phyloP scores from a whole-genome alignment of 2,329 filamentous ascomycete species.

The Ampelomyces quisqualis region DNA sequence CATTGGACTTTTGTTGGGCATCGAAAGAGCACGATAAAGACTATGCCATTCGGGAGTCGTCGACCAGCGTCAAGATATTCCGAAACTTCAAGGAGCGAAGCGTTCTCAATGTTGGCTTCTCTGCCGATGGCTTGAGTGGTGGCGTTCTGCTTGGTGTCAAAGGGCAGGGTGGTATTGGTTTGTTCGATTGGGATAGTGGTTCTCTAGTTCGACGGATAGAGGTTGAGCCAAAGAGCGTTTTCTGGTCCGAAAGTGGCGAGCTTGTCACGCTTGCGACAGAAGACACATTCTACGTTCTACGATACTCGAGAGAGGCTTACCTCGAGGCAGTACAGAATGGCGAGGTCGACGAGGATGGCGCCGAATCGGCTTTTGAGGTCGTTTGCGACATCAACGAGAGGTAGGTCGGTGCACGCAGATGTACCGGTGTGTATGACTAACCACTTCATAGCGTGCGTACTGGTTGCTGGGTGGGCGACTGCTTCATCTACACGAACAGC shows the following conservation, averaged over 20 bases:
- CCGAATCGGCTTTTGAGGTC: slow-evolving; percentile 93
- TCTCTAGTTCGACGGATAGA: slow-evolving; percentile 90
- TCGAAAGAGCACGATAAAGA: slow-evolving; percentile 98
- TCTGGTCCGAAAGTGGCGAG: slow-evolving; percentile 97
- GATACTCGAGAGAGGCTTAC: slow-evolving; percentile 88
- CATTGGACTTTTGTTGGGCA: slow-evolving; percentile 94
- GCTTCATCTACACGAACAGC: slow-evolving; percentile 97
- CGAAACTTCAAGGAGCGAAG: slow-evolving; percentile 97
- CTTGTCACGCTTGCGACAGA: slow-evolving; percentile 90
- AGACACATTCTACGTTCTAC: slow-evolving; percentile 90
- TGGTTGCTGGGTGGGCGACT: slow-evolving; percentile 97
- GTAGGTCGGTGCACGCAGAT: slow-evolving; percentile 48
- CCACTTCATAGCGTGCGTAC: slow-evolving; percentile 68
- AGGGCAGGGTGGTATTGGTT: slow-evolving; percentile 89
- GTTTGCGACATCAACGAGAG: slow-evolving; percentile 93
- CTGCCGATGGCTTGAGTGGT: slow-evolving; percentile 85
- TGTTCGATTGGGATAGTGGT: slow-evolving; percentile 95
- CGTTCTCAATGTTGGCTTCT: slow-evolving; percentile 90
- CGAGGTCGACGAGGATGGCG: slow-evolving; percentile 83
- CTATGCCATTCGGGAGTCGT: slow-evolving; percentile 92
- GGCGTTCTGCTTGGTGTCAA: slow-evolving; percentile 91
- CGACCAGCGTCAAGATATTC: slow-evolving; percentile 94
- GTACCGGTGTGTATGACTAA: slow-evolving; percentile 13
- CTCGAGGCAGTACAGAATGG: slow-evolving; percentile 79
- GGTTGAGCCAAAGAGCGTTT: slow-evolving; percentile 69